Percentiles rank a stretch among this genome's conserved stretches.
phyloP scores from a whole-genome alignment of 352 stramenopile species.

The Globisporangium iwayamae region DNA sequence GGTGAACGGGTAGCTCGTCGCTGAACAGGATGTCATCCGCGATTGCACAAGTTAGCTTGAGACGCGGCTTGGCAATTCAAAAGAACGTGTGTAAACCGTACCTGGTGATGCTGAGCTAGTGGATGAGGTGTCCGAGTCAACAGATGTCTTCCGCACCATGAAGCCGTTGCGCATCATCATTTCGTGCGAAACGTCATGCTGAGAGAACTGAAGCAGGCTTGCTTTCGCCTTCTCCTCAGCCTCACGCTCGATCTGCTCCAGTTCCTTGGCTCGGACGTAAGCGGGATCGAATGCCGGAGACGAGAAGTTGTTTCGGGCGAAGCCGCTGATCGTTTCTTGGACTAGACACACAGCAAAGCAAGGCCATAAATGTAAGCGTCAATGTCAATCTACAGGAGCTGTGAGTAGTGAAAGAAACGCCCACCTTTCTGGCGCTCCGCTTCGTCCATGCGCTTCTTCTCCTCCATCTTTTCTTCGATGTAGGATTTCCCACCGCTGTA shows the following conservation, averaged over 20 bases:
- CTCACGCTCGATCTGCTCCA: slow-evolving; percentile 44
- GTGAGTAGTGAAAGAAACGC: neutral
- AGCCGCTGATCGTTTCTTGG: slow-evolving; percentile 30
- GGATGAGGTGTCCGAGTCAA: slow-evolving; percentile 17
- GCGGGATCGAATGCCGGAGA: slow-evolving; percentile 46
- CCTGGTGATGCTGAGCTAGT: slow-evolving; percentile 10
- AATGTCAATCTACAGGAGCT: neutral
- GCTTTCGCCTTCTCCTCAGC: slow-evolving; percentile 59
- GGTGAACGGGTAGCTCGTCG: slow-evolving; percentile 62
- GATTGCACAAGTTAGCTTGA: neutral
- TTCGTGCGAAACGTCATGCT: slow-evolving; percentile 49
- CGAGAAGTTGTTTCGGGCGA: slow-evolving; percentile 48
- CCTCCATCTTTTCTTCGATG: slow-evolving; percentile 56
- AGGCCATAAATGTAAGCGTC: neutral
- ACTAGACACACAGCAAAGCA: slow-evolving; percentile 5
- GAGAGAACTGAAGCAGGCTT: slow-evolving; percentile 47
- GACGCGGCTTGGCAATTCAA: neutral
- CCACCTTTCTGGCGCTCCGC: slow-evolving; percentile 35
- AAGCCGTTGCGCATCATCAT: slow-evolving; percentile 67
- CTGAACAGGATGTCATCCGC: slow-evolving; percentile 12
- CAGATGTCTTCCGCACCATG: slow-evolving; percentile 32
- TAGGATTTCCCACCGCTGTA: slow-evolving; percentile 47
- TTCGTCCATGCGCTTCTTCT: slow-evolving; percentile 56
- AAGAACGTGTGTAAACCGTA: neutral
- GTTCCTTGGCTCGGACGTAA: slow-evolving; percentile 50